These are phyloP conservation scores for Cinchona pubescens DNA, from an alignment of 257 asterid species.

Conservation along the genomic window DNA sequence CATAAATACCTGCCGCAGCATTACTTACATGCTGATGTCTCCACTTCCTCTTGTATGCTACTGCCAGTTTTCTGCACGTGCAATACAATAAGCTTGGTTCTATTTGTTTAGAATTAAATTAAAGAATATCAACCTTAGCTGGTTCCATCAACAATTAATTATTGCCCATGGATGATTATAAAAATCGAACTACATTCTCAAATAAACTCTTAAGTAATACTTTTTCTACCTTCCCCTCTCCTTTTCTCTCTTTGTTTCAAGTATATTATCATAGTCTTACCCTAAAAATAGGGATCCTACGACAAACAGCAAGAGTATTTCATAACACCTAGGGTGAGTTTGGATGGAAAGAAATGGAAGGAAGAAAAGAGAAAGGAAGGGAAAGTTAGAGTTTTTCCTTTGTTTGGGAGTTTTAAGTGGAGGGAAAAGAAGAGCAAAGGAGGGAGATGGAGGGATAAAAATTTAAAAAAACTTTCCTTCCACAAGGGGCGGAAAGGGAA, in stretches of 20 bases:
- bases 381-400: no score
- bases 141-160: not conserved
- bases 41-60: slow-evolving; percentile 71
- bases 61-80: slow-evolving; percentile 58
- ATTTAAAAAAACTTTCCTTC: no score
- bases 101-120: not conserved
- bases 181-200: not conserved
- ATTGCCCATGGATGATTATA: not conserved
- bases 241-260: not conserved
- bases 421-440: no score
- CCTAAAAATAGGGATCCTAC: not conserved
- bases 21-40: slow-evolving; percentile 67
- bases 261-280: not conserved
- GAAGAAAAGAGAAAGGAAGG: no score
- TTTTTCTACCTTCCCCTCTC: not conserved
- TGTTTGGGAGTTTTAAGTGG: no score
- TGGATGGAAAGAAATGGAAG: no score
- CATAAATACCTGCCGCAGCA: slow-evolving; percentile 58
- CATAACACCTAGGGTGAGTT: not conserved
- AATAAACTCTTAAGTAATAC: not conserved
- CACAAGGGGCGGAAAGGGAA: no score
- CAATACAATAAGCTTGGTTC: not conserved
- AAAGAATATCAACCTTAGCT: not conserved
- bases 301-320: slow-evolving; percentile 2
- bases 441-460: no score